phyloP scores from a whole-genome alignment of 148 eudicot species.

The Camellia japonica region DNA sequence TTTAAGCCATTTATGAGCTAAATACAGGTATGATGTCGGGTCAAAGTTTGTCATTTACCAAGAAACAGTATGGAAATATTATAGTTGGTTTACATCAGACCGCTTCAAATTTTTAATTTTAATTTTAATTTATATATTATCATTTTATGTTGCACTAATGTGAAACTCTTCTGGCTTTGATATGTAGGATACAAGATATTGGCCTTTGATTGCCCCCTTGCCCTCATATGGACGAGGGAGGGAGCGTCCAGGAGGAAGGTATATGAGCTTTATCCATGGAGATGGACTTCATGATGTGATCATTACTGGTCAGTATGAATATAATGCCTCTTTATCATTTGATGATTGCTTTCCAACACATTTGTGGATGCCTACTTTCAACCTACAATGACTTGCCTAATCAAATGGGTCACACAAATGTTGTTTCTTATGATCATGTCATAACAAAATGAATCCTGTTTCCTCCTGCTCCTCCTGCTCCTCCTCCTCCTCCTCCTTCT shows the following conservation, averaged over 20 bases:
- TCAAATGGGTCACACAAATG: not conserved
- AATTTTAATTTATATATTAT: too few relatives aligned
- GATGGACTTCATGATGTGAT: conserved; percentile 81
- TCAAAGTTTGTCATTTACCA: not conserved
- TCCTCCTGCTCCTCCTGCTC: too few relatives aligned
- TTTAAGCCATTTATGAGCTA: not conserved
- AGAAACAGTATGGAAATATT: not conserved
- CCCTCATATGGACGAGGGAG: conserved; percentile 99
- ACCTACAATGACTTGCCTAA: not conserved
- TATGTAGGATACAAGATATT: conserved; percentile 61
- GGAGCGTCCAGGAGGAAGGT: conserved; percentile 84
- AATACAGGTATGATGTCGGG: not conserved
- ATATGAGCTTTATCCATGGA: conserved; percentile 85
- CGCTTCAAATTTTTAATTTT: not conserved
- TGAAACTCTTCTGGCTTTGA: not conserved
- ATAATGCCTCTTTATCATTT: not conserved
- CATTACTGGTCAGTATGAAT: conserved; percentile 68
- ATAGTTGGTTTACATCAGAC: not conserved
- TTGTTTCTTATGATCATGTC: not conserved
- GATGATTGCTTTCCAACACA: not conserved
- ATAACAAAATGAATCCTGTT: not conserved
- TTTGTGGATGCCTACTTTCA: not conserved
- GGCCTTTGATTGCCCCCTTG: conserved; percentile 87
- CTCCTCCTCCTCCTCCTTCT: too few relatives aligned
- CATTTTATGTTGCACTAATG: not conserved